These are phyloP conservation scores for Salvia rosmarinus DNA, from an alignment of 257 asterid species.

Conservation along the genomic window DNA sequence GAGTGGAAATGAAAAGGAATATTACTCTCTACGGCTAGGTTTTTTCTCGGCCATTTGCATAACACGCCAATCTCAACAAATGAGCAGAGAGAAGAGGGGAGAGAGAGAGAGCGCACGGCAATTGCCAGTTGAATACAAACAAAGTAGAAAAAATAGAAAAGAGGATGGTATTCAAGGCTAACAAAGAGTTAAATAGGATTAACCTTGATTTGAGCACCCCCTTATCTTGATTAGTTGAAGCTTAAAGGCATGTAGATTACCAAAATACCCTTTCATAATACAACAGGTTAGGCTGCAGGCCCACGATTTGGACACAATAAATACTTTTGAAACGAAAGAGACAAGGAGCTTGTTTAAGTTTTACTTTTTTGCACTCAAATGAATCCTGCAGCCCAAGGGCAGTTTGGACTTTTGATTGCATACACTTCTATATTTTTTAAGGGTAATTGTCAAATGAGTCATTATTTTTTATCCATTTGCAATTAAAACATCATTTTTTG, in stretches of 20 bases:
- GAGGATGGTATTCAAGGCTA: conserved; percentile 24
- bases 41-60: conserved; percentile 40
- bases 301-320: conserved; percentile 51
- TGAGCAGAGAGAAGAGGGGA: conserved; percentile 40
- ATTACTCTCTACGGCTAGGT: conserved; percentile 44
- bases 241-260: conserved; percentile 14
- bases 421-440: not conserved
- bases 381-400: conserved; percentile 2
- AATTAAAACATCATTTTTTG: not conserved
- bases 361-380: conserved; percentile 41
- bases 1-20: conserved; percentile 15
- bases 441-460: not conserved
- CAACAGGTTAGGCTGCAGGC: conserved; percentile 35
- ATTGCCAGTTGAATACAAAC: conserved; percentile 33
- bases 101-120: conserved; percentile 25
- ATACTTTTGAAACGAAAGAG: conserved; percentile 56
- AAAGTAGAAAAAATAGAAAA: conserved; percentile 28
- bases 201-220: conserved; percentile 25
- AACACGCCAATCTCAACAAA: conserved; percentile 32
- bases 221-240: conserved; percentile 27
- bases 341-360: conserved; percentile 19
- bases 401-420: not conserved
- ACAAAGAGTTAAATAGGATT: conserved; percentile 40
- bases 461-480: too few species aligned
- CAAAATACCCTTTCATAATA: conserved; percentile 42